Evolutionary conservation across 140 eudicot genomes (phyloP), one percentile per base, ranked within the genome.

Genomic region (Oenanthe javanica): DNA sequence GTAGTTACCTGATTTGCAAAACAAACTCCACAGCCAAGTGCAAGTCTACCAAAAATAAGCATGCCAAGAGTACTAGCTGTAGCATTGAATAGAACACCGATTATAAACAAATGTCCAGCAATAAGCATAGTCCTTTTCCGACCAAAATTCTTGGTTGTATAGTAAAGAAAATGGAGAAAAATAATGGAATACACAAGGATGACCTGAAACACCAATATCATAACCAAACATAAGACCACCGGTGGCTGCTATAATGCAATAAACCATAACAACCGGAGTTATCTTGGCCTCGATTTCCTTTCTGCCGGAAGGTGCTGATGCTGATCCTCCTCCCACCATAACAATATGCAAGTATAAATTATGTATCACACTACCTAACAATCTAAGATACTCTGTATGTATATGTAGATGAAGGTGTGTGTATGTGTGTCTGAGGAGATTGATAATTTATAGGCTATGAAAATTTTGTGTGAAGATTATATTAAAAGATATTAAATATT

Each of bases 231-330:
- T 16, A n/a, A 59, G 67, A 31, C 98, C 98, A 64, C 98, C 98
- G 82, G 97, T 92, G 81, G 99, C 97, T 9, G 97, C 99, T 97
- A 95, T 92, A 55, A 95, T 90, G 81, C 99, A 92, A 9, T 97
- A 95, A 46, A 91, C 85, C 83, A 95, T 88, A 18, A 95, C 99
- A 61, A 95, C 88, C 11, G 98, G 98, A 2, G 97, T 92, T 48
- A 94, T 92, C 82, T 92, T 94, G 3, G 98, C 98, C 83, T 94
- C 97, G 23, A 95, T 89, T 76, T 87, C 89, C 6, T 81, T 84
- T n/a, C 97, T 97, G 16, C 90, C 0, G 2, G 31, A 21, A 59
- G 67, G 67, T 0, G 12, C 31, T 59, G 9, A n/a, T 0, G 12
- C 31, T 59, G 9, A n/a, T 59, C 31, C 67, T 59, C 31, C 67